Evolutionary conservation across 768 basidiomycete genomes (phyloP).

Genomic region (Termitomyces sp.): DNA sequence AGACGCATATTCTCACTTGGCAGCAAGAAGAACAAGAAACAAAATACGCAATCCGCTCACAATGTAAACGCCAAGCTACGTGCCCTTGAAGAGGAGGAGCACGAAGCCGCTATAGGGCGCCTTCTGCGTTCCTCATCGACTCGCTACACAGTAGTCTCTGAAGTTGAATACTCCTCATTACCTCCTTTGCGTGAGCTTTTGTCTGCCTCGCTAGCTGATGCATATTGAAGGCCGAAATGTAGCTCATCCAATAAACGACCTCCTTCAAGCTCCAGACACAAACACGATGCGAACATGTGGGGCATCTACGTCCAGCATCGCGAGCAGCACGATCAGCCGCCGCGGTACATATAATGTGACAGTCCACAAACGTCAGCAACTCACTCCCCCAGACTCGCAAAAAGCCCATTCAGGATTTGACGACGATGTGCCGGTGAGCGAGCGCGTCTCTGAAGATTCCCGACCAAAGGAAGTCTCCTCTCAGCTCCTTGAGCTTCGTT

Average conservation of each 20-base stretch:
- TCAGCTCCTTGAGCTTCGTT: conserved; percentile 55
- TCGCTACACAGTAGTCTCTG: conserved; percentile 51
- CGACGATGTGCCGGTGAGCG: conserved; percentile 21
- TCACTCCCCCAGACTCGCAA: conserved; percentile 61
- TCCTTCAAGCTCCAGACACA: conserved; percentile 37
- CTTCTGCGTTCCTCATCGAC: conserved; percentile 72
- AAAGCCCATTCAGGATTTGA: conserved; percentile 44
- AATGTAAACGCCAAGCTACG: conserved; percentile 16
- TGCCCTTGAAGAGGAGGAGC: conserved; percentile 41
- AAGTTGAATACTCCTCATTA: conserved; percentile 49
- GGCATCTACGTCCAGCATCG: conserved; percentile 47
- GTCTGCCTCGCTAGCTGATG: background rate
- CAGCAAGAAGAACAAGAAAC: conserved; percentile 53
- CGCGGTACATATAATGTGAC: conserved; percentile 69
- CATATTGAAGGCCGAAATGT: background rate
- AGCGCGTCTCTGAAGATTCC: conserved; percentile 21
- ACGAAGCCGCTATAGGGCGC: conserved; percentile 41
- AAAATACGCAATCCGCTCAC: conserved; percentile 19
- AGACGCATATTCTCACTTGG: conserved; percentile 67
- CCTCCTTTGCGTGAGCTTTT: conserved; percentile 64
- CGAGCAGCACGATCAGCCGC: conserved; percentile 43
- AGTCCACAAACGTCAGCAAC: conserved; percentile 57
- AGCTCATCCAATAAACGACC: conserved; percentile 67
- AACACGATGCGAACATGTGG: conserved; percentile 43
- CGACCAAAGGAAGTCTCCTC: conserved; percentile 36